Evolutionary conservation across 2,329 filamentous ascomycete species (phyloP).

Genomic region (Didymella glomerata): DNA sequence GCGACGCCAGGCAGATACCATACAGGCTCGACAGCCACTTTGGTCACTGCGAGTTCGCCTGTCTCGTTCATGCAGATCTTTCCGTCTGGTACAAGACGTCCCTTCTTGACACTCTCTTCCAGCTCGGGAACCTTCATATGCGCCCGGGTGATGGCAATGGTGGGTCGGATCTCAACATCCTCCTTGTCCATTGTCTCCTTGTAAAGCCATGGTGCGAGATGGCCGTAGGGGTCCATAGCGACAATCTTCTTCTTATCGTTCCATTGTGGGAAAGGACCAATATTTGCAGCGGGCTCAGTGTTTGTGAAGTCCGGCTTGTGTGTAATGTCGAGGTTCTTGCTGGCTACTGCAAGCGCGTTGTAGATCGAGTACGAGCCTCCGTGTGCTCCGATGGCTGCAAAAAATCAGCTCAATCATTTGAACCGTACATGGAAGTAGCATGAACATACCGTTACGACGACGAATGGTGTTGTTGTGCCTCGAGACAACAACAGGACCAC

Average conservation of each 20-base stretch:
- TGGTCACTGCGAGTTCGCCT: constrained; percentile 92
- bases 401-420: constrained; percentile 22
- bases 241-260: constrained; percentile 91
- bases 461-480: constrained; percentile 78
- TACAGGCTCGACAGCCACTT: constrained; percentile 94
- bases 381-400: constrained; percentile 69
- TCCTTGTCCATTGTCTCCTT: constrained; percentile 80
- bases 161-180: constrained; percentile 84
- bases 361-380: constrained; percentile 97
- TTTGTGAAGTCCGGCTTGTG: constrained; percentile 83
- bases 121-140: constrained; percentile 98
- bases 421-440: background rate
- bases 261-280: constrained; percentile 92
- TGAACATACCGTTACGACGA: constrained; percentile 74
- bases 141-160: constrained; percentile 89
- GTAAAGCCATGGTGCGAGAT: constrained; percentile 84
- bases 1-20: constrained; percentile 70
- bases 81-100: constrained; percentile 80
- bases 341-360: constrained; percentile 90
- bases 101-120: constrained; percentile 82
- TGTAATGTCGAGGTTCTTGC: constrained; percentile 83
- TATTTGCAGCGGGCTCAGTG: constrained; percentile 88
- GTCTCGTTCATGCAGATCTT: constrained; percentile 87
- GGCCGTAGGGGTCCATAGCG: constrained; percentile 94
- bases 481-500: constrained; percentile 90